Evolutionary conservation across 306 rosid species (phyloP), one percentile per base, ranked within the genome.

Genomic region (Pterocarpus macrocarpus): DNA sequence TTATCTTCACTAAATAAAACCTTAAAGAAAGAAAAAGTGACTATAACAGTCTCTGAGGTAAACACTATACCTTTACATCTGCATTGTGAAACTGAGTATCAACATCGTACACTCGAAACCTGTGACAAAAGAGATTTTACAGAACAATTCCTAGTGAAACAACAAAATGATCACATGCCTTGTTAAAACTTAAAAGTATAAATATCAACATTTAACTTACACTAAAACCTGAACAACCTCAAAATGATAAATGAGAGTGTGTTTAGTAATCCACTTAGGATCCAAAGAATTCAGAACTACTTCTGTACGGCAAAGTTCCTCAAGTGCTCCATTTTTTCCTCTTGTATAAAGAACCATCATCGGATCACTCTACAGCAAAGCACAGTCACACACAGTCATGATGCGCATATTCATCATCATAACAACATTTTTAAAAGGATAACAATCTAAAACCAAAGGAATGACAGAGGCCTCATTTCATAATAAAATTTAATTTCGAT

Each of bases 271-370:
- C 99, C 99, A 96, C 14, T 80, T 80, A 34, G 99, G 99, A 86
- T 88, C 87, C 77, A 92, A 78, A 49, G 99, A 92, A 89, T 96
- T 94, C 61, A 88, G 73, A 84, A 96, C 75, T 47, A 93, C 97
- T 90, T 96, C 99, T 2, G 99, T 96, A 76, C 99, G 99, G 66
- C 89, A 86, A 84, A 96, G 78, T 87, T 96, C 99, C 78, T 82
- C 83, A 47, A 96, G 90, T 74, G 85, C 88, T 80, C 97, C 98
- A 82, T 96, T 95, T 85, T 87, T 92, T 68, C 91, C 92, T 90
- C 70, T 93, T 77, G 88, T 22, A 80, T 92, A 93, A 81, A 87
- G 83, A 83, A 96, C 88, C 88, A 92, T 57, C 93, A 96, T 90
- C 9, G 99, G 97, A 87, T 96, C 99, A 65, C 98, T 96, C 99